Base-by-base conservation (phyloP, 2,329 filamentous ascomycete species). In the Colletotrichum magnum region DNA sequence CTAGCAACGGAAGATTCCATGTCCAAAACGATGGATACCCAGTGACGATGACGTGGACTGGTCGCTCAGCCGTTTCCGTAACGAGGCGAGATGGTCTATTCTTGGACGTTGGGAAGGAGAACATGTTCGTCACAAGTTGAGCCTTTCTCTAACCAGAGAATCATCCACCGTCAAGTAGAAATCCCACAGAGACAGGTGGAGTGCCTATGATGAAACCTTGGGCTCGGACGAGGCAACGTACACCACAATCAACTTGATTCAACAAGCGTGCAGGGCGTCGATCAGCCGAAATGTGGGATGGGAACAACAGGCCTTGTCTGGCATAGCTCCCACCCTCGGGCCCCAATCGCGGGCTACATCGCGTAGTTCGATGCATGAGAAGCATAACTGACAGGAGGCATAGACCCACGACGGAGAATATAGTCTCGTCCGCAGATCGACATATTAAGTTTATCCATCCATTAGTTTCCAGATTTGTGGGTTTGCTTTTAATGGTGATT, bases 221-320 rank as follows among this genome's bases (percentile, higher is more conserved):
- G 63, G 64, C 58, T 63, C 45, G 16, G 24, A 68, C 64, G 41
- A 47, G 54, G 58, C 58, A 51, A 63, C 64, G 51, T 63, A 68
- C 52, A 63, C 52, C 64, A 47, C 24, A 68, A 68, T 68, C 45
- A 63, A 68, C 32, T 52, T 52, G 58, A 58, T 63, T 57, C 64
- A 63, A 63, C 43, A 32, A 32, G 52, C 52, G 51, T 26, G 51
- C 26, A 45, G 18, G 26, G 18, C 51, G 52, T 63, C 52, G 52
- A 63, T 68, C 58, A 68, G 39, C 64, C 58, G 64, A 68, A 15
- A 68, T 53, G 43, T 41, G 32, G 32, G 32, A 36, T 36, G 32
- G 10, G 10, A 36, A 36, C 32, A 36, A 36, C 32, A 6, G 32
- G 32, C 32, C 32, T 7, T 7, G 32, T 36, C 32, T 10, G 32